These are phyloP conservation scores for Pyricularia sp. DNA, from an alignment of 2,329 filamentous ascomycete genomes.

Conservation along the genomic window DNA sequence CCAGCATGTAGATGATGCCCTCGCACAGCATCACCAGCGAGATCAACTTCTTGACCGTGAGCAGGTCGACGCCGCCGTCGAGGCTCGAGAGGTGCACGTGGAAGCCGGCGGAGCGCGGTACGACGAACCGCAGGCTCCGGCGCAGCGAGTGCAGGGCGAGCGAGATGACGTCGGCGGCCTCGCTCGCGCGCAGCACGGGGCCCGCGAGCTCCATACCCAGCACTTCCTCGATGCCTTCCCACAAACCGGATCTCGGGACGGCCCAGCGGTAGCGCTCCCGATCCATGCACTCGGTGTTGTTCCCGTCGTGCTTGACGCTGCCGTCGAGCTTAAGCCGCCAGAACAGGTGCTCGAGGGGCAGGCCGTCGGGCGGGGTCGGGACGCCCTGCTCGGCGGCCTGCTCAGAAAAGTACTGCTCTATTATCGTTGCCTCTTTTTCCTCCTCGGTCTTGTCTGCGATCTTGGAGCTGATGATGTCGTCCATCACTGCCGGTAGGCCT, in stretches of 20 bases:
- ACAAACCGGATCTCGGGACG: too few relatives aligned
- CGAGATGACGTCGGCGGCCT: neutral
- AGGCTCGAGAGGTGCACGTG: constrained; percentile 2
- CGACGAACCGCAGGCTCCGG: neutral
- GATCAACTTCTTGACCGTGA: constrained; percentile 1
- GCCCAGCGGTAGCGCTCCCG: neutral
- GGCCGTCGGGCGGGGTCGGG: neutral
- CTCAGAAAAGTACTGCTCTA: neutral
- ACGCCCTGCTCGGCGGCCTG: neutral
- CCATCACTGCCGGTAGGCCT: neutral
- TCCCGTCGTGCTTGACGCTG: neutral
- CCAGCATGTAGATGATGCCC: neutral
- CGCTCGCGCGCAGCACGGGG: neutral
- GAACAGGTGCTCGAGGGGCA: neutral
- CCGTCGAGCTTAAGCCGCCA: neutral
- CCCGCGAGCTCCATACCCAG: neutral
- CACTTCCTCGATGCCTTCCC: neutral
- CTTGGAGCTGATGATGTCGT: neutral
- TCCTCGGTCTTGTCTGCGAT: neutral
- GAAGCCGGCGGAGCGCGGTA: neutral
- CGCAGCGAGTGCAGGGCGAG: neutral
- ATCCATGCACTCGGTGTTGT: neutral
- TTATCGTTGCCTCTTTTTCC: neutral
- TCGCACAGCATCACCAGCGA: constrained; percentile 1
- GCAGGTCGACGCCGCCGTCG: neutral